Conservation (phyloP, 805 yeast species). For the Pichia eremophila region DNA sequence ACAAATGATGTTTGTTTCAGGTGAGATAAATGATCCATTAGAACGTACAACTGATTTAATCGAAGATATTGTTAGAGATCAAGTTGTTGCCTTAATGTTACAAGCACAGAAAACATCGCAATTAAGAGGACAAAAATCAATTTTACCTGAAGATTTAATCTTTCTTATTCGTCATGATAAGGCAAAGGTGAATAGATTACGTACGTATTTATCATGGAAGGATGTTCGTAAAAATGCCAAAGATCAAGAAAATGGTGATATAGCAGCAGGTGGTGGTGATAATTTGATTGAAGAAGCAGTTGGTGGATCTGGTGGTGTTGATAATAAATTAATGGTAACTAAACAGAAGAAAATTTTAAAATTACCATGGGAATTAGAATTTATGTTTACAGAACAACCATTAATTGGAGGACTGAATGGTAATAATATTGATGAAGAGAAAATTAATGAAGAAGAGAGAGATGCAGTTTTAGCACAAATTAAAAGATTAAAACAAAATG, state of each 20-base stretch:
- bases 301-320: constrained; percentile 28
- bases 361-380: constrained; percentile 91
- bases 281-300: constrained; percentile 25
- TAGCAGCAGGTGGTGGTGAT: constrained; percentile 23
- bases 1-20: constrained; percentile 98
- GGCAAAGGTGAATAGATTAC: constrained; percentile 84
- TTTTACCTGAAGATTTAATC: constrained; percentile 88
- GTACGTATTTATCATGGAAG: constrained; percentile 93
- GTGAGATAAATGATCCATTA: constrained; percentile 93
- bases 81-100: constrained; percentile 73
- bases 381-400: constrained; percentile 89
- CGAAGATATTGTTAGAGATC: constrained; percentile 92
- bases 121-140: constrained; percentile 70
- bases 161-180: constrained; percentile 86
- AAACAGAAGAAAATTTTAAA: constrained; percentile 68
- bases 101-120: constrained; percentile 75
- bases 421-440: constrained; percentile 38
- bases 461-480: constrained; percentile 85
- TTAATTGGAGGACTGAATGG: constrained; percentile 42
- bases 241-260: constrained; percentile 47
- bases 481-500: constrained; percentile 83
- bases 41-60: constrained; percentile 84
- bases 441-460: constrained; percentile 71
- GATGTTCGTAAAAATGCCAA: constrained; percentile 80
- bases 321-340: constrained; percentile 33